A percentile compares a stretch with the other conserved stretches of the same genome.
These are phyloP conservation scores for Aspergillus vadensis DNA, from an alignment of 2,329 filamentous ascomycete genomes.

Conservation along the genomic window DNA sequence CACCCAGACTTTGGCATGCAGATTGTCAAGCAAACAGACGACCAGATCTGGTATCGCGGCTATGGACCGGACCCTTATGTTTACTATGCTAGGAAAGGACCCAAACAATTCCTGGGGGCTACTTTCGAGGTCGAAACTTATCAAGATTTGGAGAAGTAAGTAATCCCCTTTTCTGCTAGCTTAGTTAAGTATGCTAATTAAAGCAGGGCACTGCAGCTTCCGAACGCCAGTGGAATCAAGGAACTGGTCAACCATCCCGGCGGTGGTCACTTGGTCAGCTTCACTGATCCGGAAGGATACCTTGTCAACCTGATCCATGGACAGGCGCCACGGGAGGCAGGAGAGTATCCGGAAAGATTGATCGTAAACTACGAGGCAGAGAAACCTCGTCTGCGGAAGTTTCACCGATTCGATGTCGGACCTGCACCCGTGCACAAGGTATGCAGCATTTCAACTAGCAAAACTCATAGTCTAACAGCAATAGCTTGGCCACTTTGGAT, in stretches of 20 bases:
- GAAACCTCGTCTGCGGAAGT: constrained; percentile 31
- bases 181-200: neutral
- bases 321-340: constrained; percentile 27
- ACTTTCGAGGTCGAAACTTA: constrained; percentile 47
- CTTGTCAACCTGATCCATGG: constrained; percentile 46
- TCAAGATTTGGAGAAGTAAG: constrained; percentile 46
- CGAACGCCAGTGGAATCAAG: constrained; percentile 33
- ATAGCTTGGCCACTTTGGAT: constrained; percentile 33
- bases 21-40: constrained; percentile 40
- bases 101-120: constrained; percentile 39
- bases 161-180: too few relatives aligned
- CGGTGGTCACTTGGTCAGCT: constrained; percentile 40
- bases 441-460: neutral
- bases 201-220: constrained; percentile 24
- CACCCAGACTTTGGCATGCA: constrained; percentile 28
- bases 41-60: constrained; percentile 23
- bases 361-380: constrained; percentile 30
- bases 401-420: constrained; percentile 33
- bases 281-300: constrained; percentile 46
- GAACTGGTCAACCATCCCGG: constrained; percentile 42
- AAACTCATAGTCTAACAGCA: neutral
- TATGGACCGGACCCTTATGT: constrained; percentile 25
- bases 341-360: constrained; percentile 23
- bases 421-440: constrained; percentile 38
- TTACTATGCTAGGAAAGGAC: constrained; percentile 25